A percentile compares a stretch with the other conserved stretches of the same genome.
phyloP scores from a whole-genome alignment of 148 eudicot species.

The Talinum fruticosum region DNA sequence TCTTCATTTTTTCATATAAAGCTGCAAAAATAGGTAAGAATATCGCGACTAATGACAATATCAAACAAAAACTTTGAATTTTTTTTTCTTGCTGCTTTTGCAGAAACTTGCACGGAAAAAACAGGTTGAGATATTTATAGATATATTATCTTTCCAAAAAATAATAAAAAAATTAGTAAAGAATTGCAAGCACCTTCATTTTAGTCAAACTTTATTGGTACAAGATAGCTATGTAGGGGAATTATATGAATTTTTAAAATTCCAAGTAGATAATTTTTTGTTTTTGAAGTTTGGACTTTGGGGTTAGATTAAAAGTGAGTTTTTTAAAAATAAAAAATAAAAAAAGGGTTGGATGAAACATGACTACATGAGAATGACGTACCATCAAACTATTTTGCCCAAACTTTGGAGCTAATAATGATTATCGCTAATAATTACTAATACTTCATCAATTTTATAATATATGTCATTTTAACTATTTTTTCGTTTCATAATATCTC shows the following conservation, averaged over 20 bases:
- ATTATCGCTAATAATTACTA: not conserved
- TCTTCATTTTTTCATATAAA: not conserved
- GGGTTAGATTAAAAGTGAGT: too few relatives aligned
- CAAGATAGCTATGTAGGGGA: too few relatives aligned
- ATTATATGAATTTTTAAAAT: too few relatives aligned
- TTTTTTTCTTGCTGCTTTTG: not conserved
- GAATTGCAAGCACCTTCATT: not conserved
- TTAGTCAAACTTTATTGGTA: slow-evolving; percentile 16
- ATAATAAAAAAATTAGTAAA: not conserved
- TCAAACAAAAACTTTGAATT: not conserved
- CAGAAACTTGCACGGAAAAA: not conserved
- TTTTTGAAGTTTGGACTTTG: not conserved
- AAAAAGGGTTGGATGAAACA: slow-evolving; percentile 6
- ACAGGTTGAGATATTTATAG: not conserved
- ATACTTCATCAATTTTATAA: too few relatives aligned
- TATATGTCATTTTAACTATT: too few relatives aligned
- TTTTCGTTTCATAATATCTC: too few relatives aligned
- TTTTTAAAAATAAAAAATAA: not conserved
- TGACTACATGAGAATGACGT: slow-evolving; percentile 16
- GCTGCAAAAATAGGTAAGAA: not conserved
- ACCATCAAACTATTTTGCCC: slow-evolving; percentile 1
- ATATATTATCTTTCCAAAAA: not conserved
- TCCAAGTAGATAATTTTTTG: slow-evolving; percentile 3
- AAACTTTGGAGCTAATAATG: not conserved
- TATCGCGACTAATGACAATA: not conserved